Base-by-base conservation (phyloP, 345 rosid genomes). In the Syzygium oleosum region DNA sequence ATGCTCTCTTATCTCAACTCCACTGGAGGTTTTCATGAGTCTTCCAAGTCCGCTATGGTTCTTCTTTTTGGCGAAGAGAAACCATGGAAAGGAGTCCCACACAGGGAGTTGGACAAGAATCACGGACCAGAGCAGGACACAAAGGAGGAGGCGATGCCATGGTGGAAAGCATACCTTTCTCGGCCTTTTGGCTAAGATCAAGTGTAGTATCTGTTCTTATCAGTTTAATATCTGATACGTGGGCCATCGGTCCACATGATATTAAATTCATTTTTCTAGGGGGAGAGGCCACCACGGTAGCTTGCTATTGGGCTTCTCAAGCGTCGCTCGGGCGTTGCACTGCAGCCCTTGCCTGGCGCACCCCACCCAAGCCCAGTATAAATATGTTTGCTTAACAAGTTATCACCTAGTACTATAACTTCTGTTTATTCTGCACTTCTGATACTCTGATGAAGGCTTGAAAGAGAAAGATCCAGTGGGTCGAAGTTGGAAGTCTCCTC, bases 141-240 rank as follows among this genome's bases (percentile, higher is more conserved):
- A 68, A 68, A 31, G 17, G 3, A 4, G 46, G 79, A 31, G 38
- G 78, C 41, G 4, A 31, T 3, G 5, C 25, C 0, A 1, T 5
- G 4, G 1, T 56, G 3, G 12, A 17, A 31, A 68, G 78, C 79
- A 68, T 68, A 34, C 79, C 77, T 63, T 94, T 92, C 94, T 93
- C 94, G 93, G 93, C 94, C 93, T 93, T 92, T 93, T 90, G 93
- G 94, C 93, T 94, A 92, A 91, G 92, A 91, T 92, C 93, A 93
- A 92, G 93, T 90, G 93, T 92, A 91, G 89, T 92, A 94, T 93
- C 92, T 92, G 92, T 90, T 91, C 92, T 94, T 94, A 93, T 91
- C 88, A 93, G 92, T 93, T 93, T 92, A 92, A 93, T 93, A 93
- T 93, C 89, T 92, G 94, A 93, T 89, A 89, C 85, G 91, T 89